phyloP scores from a whole-genome alignment of 2,329 filamentous ascomycete species.

The Sordariomycetes sp. region DNA sequence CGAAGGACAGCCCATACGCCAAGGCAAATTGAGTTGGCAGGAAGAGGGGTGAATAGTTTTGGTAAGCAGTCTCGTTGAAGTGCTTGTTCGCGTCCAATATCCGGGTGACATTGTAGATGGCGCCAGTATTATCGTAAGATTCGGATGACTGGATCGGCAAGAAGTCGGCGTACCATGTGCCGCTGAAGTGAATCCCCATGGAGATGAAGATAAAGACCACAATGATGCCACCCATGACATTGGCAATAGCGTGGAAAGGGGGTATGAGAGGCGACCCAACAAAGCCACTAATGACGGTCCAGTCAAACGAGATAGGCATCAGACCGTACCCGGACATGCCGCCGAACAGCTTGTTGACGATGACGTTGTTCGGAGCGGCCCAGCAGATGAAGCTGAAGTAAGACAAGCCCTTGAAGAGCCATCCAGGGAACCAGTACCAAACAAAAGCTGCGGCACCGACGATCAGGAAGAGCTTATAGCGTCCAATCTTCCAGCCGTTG shows the following conservation, averaged over 20 bases:
- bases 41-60: constrained; percentile 56
- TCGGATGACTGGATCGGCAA: constrained; percentile 52
- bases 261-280: constrained; percentile 40
- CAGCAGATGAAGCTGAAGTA: constrained; percentile 55
- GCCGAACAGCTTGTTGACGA: constrained; percentile 57
- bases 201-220: constrained; percentile 49
- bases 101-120: constrained; percentile 48
- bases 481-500: constrained; percentile 54
- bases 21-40: constrained; percentile 53
- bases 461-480: constrained; percentile 54
- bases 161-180: constrained; percentile 48
- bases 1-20: constrained; percentile 56
- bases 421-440: constrained; percentile 55
- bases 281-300: constrained; percentile 38
- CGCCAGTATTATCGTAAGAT: constrained; percentile 56
- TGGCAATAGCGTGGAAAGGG: constrained; percentile 45
- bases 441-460: constrained; percentile 40
- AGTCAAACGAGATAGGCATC: constrained; percentile 52
- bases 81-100: constrained; percentile 46
- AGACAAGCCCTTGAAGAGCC: constrained; percentile 52
- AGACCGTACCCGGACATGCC: constrained; percentile 48
- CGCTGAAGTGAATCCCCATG: constrained; percentile 48
- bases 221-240: constrained; percentile 42
- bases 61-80: constrained; percentile 54
- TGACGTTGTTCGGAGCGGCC: constrained; percentile 49